These are phyloP conservation scores for Spinacia oleracea DNA, from an alignment of 179 eudicot species.

Conservation along the genomic window DNA sequence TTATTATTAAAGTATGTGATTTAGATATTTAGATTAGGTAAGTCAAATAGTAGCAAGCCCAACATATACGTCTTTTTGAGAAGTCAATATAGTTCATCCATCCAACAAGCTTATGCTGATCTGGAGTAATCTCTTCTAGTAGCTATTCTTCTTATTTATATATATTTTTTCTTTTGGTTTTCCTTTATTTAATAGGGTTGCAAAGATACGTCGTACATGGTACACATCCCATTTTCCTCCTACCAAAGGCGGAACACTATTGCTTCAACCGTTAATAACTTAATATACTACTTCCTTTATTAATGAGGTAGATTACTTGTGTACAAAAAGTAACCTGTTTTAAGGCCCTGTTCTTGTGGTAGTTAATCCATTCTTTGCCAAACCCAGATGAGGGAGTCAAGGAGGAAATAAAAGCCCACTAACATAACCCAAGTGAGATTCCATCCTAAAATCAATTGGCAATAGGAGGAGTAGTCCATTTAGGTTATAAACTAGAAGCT, in stretches of 20 bases:
- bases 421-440: too few species aligned
- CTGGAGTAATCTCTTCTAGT: neutral
- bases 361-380: too few species aligned
- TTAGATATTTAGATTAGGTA: neutral
- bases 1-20: neutral
- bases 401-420: too few species aligned
- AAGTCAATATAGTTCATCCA: conserved; percentile 6
- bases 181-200: neutral
- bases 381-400: too few species aligned
- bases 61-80: neutral
- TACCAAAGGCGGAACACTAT: neutral
- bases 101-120: neutral
- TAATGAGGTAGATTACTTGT: too few species aligned
- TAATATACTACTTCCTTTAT: too few species aligned
- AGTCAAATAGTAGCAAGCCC: neutral
- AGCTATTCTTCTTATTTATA: neutral
- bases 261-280: neutral
- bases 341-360: too few species aligned
- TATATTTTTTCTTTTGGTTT: neutral
- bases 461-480: too few species aligned
- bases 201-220: neutral
- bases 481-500: too few species aligned
- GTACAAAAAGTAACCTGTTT: too few species aligned
- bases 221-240: neutral
- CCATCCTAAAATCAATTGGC: too few species aligned